Conservation (phyloP, 2,329 filamentous ascomycete genomes). For the Fusarium papillatum region DNA sequence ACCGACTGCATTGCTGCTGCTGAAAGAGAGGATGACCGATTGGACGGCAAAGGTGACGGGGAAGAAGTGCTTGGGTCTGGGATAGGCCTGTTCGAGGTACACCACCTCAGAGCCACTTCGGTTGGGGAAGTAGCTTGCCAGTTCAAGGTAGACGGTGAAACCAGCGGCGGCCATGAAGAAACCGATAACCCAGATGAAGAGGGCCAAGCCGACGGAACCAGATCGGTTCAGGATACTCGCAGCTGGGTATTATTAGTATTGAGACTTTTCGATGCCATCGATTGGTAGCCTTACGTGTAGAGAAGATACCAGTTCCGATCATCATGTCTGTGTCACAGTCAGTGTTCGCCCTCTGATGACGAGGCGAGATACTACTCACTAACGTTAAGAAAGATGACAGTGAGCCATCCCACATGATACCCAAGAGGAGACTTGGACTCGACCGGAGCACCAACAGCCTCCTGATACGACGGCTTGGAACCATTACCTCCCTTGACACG, state of each 20-base stretch:
- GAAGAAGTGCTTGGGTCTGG: constrained; percentile 73
- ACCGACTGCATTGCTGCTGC: constrained; percentile 72
- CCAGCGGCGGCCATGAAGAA: constrained; percentile 69
- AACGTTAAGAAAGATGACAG: constrained; percentile 72
- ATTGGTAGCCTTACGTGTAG: constrained; percentile 63
- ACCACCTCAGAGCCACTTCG: constrained; percentile 76
- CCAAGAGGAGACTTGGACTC: constrained; percentile 71
- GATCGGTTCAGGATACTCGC: constrained; percentile 67
- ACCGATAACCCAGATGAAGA: constrained; percentile 76
- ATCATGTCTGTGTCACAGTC: constrained; percentile 58
- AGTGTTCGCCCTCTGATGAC: not conserved
- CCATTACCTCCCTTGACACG: constrained; percentile 60
- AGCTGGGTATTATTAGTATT: not conserved
- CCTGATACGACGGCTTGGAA: constrained; percentile 66
- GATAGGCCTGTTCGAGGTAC: constrained; percentile 77
- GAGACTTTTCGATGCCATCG: too few species aligned
- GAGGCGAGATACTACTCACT: constrained; percentile 36
- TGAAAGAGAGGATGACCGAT: constrained; percentile 74
- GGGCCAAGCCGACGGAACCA: constrained; percentile 71
- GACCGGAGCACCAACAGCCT: constrained; percentile 72
- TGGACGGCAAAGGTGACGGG: constrained; percentile 75
- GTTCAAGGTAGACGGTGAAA: constrained; percentile 73
- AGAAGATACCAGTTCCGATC: constrained; percentile 74
- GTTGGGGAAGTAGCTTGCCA: constrained; percentile 75
- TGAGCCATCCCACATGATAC: constrained; percentile 68